phyloP scores from a whole-genome alignment of 2,329 filamentous ascomycete genomes.

The Fusarium torreyae region DNA sequence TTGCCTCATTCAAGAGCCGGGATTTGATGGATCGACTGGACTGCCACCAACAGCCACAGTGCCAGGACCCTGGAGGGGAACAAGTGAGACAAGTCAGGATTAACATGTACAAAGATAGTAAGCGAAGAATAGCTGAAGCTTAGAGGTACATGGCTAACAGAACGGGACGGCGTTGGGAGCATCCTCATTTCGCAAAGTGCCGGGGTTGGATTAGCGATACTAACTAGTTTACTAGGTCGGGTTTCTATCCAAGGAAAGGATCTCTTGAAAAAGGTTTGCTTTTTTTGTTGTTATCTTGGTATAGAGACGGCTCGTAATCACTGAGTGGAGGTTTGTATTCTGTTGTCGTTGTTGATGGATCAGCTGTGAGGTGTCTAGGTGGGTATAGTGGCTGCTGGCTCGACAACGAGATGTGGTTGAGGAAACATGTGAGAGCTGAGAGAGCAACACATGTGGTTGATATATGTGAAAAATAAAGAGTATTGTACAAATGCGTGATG shows the following conservation, averaged over 20 bases:
- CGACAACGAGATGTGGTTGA: constrained; percentile 30
- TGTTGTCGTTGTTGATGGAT: constrained; percentile 35
- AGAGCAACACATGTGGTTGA: background rate
- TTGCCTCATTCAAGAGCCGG: constrained; percentile 18
- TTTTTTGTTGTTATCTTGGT: constrained; percentile 22
- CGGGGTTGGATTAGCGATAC: constrained; percentile 36
- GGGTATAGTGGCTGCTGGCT: constrained; percentile 34
- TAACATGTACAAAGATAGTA: constrained; percentile 31
- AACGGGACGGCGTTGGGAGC: constrained; percentile 32
- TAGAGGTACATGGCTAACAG: constrained; percentile 28
- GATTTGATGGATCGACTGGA: constrained; percentile 21
- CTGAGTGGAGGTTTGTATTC: constrained; percentile 19
- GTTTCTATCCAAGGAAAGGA: constrained; percentile 22
- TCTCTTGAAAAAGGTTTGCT: constrained; percentile 27
- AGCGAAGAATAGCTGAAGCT: constrained; percentile 10
- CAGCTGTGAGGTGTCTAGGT: constrained; percentile 7
- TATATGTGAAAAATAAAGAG: background rate
- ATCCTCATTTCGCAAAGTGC: constrained; percentile 49
- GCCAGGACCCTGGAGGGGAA: constrained; percentile 20
- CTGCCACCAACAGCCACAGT: constrained; percentile 36
- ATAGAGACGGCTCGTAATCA: constrained; percentile 10
- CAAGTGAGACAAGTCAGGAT: constrained; percentile 33
- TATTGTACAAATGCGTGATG: background rate
- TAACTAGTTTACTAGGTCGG: constrained; percentile 10
- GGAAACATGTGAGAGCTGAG: background rate